Base-by-base conservation (phyloP, 768 basidiomycete species). In the Boletus pseudopeckii region DNA sequence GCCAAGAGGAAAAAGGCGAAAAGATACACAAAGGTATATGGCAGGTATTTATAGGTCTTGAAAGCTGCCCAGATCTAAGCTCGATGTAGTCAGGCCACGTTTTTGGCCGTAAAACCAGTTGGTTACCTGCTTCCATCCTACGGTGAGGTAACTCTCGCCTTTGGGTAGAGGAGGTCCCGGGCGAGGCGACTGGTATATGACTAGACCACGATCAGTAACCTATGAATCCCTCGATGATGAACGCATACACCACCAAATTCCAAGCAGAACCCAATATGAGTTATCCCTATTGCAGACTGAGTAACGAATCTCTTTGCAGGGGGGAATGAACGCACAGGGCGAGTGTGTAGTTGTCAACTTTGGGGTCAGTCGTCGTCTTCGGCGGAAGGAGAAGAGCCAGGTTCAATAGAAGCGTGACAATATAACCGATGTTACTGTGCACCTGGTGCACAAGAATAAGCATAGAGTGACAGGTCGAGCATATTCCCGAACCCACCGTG, bases 221-320 rank as follows among this genome's bases (percentile, higher is more conserved):
- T 24, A 1, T 11, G 8, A 33, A 47, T 20, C 13, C 18, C 13
- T 30, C 8, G 8, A 34, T 5, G 15, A 20, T 13, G 24, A 36
- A 37, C 1, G 71, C 86, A 45, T 71, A 90, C 89, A 91, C 92
- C 92, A 95, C 84, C 92, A 93, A 45, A 92, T 83, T 8, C 90
- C 91, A 9, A 78, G 75, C 1, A 92, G 43, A 11, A 94, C 86
- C 90, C 87, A 86, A 58, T 90, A 90, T 0, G 74, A 77, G 53
- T 85, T 91, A 14, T 82, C 84, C 22, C 87, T 88, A 54, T 20
- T 13, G 42, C 34, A 45, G 4, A 39, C 30, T 47, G 14, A 44
- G 22, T 13, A 9, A 10, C 0, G 7, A 39, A 28, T 11, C 13
- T 5, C 20, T 30, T 5, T 3, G 17, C 24, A 28, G 8, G 34